phyloP scores from a whole-genome alignment of 2,329 filamentous ascomycete genomes.

The Penicillium sclerotigenum region DNA sequence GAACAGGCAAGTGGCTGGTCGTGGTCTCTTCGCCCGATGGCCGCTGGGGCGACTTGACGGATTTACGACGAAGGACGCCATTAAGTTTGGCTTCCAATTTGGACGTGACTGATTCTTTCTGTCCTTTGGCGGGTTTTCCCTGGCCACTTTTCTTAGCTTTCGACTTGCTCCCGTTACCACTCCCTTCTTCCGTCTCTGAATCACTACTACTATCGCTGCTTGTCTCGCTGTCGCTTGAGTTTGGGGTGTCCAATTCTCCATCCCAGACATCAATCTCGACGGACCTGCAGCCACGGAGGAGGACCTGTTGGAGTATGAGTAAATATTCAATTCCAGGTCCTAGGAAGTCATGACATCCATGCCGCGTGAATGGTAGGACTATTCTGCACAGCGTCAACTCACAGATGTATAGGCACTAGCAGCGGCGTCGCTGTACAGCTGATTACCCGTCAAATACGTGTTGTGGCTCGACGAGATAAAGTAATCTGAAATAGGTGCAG shows the following conservation, averaged over 20 bases:
- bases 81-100: constrained; percentile 26
- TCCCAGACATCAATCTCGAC: constrained; percentile 97
- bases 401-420: constrained; percentile 75
- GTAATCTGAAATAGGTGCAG: constrained; percentile 76
- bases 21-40: neutral
- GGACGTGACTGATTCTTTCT: constrained; percentile 18
- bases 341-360: neutral
- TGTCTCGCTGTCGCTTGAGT: constrained; percentile 30
- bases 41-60: constrained; percentile 3
- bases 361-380: neutral
- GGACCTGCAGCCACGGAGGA: constrained; percentile 76
- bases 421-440: constrained; percentile 73
- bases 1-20: constrained; percentile 19
- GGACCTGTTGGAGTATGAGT: constrained; percentile 51
- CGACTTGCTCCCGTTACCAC: constrained; percentile 19
- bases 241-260: constrained; percentile 52
- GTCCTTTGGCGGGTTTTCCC: constrained; percentile 14
- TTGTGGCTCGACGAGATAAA: constrained; percentile 96
- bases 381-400: constrained; percentile 30
- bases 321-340: neutral
- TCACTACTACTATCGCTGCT: constrained; percentile 33
- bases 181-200: constrained; percentile 23
- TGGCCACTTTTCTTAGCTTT: constrained; percentile 13
- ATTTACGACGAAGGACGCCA: constrained; percentile 22
- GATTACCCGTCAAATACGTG: constrained; percentile 85